Conservation (phyloP, 805 yeast species). For the Myxozyma nipponensis region DNA sequence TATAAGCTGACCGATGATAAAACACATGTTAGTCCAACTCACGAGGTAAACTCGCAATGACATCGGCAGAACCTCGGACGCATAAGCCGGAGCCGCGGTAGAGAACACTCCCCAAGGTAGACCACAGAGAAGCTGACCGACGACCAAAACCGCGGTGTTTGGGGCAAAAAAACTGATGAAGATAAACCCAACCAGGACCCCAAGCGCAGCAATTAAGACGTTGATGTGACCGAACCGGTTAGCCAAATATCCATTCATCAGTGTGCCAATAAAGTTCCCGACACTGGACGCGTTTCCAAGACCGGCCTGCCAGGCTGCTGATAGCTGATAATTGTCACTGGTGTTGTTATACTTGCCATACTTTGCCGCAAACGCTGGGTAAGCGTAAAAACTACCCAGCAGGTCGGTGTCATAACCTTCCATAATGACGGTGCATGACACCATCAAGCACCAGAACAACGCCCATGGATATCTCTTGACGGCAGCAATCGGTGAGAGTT, state of each 20-base stretch:
- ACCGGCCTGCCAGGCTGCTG: conserved; percentile 35
- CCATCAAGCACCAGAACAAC: conserved; percentile 45
- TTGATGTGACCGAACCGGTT: conserved; percentile 47
- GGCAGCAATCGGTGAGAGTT: neutral
- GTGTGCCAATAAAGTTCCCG: conserved; percentile 39
- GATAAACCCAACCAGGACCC: conserved; percentile 40
- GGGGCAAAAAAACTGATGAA: conserved; percentile 50
- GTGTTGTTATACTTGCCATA: conserved; percentile 14
- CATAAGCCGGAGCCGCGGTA: conserved; percentile 50
- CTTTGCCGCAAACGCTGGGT: conserved; percentile 21
- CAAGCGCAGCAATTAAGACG: conserved; percentile 41
- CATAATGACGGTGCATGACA: conserved; percentile 46
- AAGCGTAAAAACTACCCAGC: conserved; percentile 43
- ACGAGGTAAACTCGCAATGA: conserved; percentile 49
- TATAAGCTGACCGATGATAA: conserved; percentile 56
- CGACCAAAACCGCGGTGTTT: conserved; percentile 38
- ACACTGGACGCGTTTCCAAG: conserved; percentile 35
- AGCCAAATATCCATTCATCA: conserved; percentile 44
- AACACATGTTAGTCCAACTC: conserved; percentile 49
- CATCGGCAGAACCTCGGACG: conserved; percentile 55
- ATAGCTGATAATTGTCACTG: conserved; percentile 12
- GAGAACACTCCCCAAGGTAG: conserved; percentile 56
- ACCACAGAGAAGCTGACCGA: conserved; percentile 41
- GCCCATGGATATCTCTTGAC: conserved; percentile 42
- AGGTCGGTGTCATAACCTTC: conserved; percentile 49